Conservation (phyloP, 1,139 yeast genomes). For the Wickerhamiella infanticola region DNA sequence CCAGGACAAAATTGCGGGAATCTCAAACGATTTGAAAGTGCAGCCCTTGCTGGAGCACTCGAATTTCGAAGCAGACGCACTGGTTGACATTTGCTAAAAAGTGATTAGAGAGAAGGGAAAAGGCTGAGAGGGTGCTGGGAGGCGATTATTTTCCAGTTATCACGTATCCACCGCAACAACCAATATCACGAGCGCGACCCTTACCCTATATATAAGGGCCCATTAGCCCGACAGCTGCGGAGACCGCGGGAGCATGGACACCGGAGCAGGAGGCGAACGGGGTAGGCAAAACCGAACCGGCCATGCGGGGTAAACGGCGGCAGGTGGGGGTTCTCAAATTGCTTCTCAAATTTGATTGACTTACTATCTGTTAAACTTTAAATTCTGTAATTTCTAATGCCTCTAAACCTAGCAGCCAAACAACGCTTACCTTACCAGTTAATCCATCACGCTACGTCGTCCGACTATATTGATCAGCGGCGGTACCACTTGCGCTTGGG, state of each 20-base stretch:
- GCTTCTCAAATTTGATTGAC: too few species aligned
- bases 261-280: too few species aligned
- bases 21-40: slow-evolving; percentile 12
- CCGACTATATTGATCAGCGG: not conserved
- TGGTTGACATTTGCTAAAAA: not conserved
- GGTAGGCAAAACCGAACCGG: too few species aligned
- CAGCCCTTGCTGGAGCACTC: not conserved
- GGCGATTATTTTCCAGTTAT: not conserved
- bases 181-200: not conserved
- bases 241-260: too few species aligned
- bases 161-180: not conserved
- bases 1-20: slow-evolving; percentile 57
- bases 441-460: not conserved
- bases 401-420: too few species aligned
- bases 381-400: too few species aligned
- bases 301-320: too few species aligned
- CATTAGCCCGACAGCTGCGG: too few species aligned
- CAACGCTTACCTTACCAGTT: too few species aligned
- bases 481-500: not conserved
- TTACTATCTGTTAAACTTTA: too few species aligned
- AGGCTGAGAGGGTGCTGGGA: not conserved
- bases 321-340: too few species aligned
- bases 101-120: not conserved
- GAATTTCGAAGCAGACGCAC: not conserved
- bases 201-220: too few species aligned